phyloP scores from a whole-genome alignment of 108 stramenopile genomes.

The Bacterosira constricta region DNA sequence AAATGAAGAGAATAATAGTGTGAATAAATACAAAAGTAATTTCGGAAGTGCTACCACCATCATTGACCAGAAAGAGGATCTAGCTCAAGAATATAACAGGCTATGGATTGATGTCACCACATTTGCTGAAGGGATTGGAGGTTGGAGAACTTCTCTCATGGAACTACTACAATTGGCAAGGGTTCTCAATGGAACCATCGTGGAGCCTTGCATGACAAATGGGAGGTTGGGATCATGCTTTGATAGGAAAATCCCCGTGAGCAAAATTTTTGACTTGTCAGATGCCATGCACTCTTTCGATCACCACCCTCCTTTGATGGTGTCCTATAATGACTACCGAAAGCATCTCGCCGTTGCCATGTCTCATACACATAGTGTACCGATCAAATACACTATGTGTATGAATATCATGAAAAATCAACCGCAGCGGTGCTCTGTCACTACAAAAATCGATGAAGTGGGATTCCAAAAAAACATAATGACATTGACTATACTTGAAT shows the following conservation, averaged over 20 bases:
- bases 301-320: not conserved
- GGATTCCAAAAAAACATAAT: too few relatives aligned
- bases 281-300: not conserved
- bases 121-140: slow-evolving; percentile 13
- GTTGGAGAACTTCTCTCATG: not conserved
- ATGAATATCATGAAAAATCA: too few relatives aligned
- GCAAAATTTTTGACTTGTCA: not conserved
- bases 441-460: too few relatives aligned
- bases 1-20: too few relatives aligned
- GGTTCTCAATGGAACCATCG: slow-evolving; percentile 1
- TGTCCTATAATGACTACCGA: not conserved
- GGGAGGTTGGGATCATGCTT: slow-evolving; percentile 11
- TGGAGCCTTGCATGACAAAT: slow-evolving; percentile 23
- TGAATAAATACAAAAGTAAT: too few relatives aligned
- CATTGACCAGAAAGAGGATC: too few relatives aligned
- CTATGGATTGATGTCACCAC: slow-evolving; percentile 15
- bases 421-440: too few relatives aligned
- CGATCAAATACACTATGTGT: not conserved
- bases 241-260: not conserved
- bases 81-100: not conserved
- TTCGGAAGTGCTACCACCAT: too few relatives aligned
- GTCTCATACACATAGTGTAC: not conserved
- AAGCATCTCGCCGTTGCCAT: too few relatives aligned
- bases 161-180: slow-evolving; percentile 14
- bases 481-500: not conserved